Conservation (phyloP, 768 basidiomycete species). For the Thelephora aurantiotincta region DNA sequence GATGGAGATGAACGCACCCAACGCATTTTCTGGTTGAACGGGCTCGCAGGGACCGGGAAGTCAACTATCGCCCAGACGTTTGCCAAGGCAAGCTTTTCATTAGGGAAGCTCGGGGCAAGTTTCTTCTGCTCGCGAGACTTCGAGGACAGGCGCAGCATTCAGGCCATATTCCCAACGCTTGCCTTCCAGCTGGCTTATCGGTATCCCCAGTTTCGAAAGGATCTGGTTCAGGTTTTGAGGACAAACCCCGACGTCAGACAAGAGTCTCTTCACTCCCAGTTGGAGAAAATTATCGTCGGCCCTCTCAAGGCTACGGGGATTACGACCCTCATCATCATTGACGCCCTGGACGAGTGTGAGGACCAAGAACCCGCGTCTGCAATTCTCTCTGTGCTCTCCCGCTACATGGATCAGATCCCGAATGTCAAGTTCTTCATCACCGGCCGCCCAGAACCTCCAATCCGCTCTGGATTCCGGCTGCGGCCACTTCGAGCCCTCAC, state of each 20-base stretch:
- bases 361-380: constrained; percentile 3
- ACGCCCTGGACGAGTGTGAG: constrained; percentile 10
- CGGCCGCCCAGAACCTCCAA: constrained; percentile 5
- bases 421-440: constrained; percentile 7
- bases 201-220: neutral
- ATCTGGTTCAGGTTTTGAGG: constrained; percentile 1
- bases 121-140: constrained; percentile 8
- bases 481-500: neutral
- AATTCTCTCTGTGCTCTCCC: constrained; percentile 3
- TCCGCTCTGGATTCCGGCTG: neutral
- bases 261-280: neutral
- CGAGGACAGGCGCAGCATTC: constrained; percentile 3
- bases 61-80: constrained; percentile 5
- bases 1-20: too few species aligned
- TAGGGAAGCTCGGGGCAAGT: constrained; percentile 5
- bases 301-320: neutral
- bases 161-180: constrained; percentile 7
- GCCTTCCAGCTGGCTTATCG: constrained; percentile 5
- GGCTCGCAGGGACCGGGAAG: constrained; percentile 8
- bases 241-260: neutral
- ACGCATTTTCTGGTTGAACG: constrained; percentile 6
- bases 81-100: neutral
- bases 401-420: neutral
- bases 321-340: constrained; percentile 5
- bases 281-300: constrained; percentile 5